Conservation (phyloP, 2,329 filamentous ascomycete genomes). For the Monosporascus sp. region DNA sequence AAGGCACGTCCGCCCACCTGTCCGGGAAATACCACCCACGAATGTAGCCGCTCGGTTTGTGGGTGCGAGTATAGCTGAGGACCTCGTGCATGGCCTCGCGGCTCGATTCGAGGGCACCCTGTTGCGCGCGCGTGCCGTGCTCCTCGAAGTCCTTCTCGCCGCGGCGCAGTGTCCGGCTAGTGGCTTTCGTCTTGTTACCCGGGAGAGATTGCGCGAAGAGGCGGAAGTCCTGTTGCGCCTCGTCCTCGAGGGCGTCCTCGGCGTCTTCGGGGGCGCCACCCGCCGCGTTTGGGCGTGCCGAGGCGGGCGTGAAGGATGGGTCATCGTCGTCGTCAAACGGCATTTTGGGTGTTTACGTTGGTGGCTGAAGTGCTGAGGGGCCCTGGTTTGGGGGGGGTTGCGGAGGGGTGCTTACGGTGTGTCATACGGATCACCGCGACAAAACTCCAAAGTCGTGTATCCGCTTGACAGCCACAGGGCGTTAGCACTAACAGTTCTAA, state of each 20-base stretch:
- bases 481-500: too few species aligned
- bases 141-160: slow-evolving; percentile 97
- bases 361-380: too few species aligned
- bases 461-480: too few species aligned
- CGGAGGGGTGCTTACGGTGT: too few species aligned
- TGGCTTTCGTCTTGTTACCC: slow-evolving; percentile 20
- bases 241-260: slow-evolving; percentile 60
- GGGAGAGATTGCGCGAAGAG: slow-evolving; percentile 53
- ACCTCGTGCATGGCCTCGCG: slow-evolving; percentile 86
- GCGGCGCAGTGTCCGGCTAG: slow-evolving; percentile 69
- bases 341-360: slow-evolving; percentile 11
- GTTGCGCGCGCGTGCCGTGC: slow-evolving; percentile 80
- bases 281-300: slow-evolving; percentile 14
- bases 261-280: slow-evolving; percentile 27
- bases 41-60: slow-evolving; percentile 60
- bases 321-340: slow-evolving; percentile 24
- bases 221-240: slow-evolving; percentile 83
- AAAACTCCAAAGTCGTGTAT: too few species aligned
- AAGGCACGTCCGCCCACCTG: slow-evolving; percentile 35
- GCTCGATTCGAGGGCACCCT: slow-evolving; percentile 71
- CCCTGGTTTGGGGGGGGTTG: too few species aligned
- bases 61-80: slow-evolving; percentile 69
- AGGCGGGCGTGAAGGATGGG: slow-evolving; percentile 3
- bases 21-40: slow-evolving; percentile 72
- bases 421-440: too few species aligned